phyloP scores from a whole-genome alignment of 1,284 basidiomycete species.

The Malassezia psittaci region DNA sequence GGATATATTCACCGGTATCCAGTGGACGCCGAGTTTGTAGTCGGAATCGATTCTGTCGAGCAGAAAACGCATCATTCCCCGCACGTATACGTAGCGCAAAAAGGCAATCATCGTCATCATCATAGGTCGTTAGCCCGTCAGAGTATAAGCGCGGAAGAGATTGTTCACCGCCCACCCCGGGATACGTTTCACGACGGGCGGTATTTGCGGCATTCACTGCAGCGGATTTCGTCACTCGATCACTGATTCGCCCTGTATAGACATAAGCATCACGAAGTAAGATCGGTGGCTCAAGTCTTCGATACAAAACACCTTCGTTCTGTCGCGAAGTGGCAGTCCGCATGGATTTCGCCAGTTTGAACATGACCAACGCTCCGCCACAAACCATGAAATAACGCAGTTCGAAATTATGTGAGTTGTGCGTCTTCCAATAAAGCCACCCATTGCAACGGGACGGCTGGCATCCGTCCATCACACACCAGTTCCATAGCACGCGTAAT shows the following conservation, averaged over 20 bases:
- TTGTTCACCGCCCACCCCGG: neutral
- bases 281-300: slow-evolving; percentile 36
- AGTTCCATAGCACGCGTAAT: slow-evolving; percentile 61
- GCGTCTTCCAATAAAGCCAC: slow-evolving; percentile 53
- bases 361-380: slow-evolving; percentile 35
- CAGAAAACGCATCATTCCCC: slow-evolving; percentile 19
- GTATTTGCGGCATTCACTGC: slow-evolving; percentile 17
- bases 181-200: slow-evolving; percentile 12
- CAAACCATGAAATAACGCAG: slow-evolving; percentile 36
- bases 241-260: slow-evolving; percentile 30
- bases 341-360: slow-evolving; percentile 34
- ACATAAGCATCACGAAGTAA: slow-evolving; percentile 43
- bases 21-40: neutral
- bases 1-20: slow-evolving; percentile 45
- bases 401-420: slow-evolving; percentile 46
- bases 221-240: neutral
- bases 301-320: slow-evolving; percentile 44
- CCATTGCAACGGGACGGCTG: slow-evolving; percentile 62
- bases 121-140: slow-evolving; percentile 36
- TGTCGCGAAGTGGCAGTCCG: slow-evolving; percentile 37
- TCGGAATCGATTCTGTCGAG: slow-evolving; percentile 3
- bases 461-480: slow-evolving; percentile 68
- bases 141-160: slow-evolving; percentile 37
- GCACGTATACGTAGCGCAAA: slow-evolving; percentile 41
- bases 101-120: slow-evolving; percentile 46